These are phyloP conservation scores for Cladochytrium tenue DNA, from an alignment of 371 early-diverging fungal genomes.

Conservation along the genomic window DNA sequence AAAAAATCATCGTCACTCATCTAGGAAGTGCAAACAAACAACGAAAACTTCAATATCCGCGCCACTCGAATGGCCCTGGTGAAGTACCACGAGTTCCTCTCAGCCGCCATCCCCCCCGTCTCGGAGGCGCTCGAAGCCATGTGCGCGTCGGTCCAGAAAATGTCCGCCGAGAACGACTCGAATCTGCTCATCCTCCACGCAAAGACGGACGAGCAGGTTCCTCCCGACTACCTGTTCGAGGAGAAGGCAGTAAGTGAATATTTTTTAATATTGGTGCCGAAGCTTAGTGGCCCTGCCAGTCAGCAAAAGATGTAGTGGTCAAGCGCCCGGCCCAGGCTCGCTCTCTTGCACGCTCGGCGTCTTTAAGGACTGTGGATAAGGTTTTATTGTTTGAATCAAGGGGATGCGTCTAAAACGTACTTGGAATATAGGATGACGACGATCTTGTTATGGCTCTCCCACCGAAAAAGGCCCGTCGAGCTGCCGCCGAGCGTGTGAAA, in stretches of 20 bases:
- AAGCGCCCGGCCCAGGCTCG: slow-evolving; percentile 8
- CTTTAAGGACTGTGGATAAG: slow-evolving; percentile 5
- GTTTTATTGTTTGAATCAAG: background rate
- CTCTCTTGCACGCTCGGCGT: slow-evolving; percentile 4
- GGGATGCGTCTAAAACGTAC: too few relatives aligned
- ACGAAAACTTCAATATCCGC: slow-evolving; percentile 34
- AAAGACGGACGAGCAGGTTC: slow-evolving; percentile 20
- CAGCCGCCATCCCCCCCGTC: slow-evolving; percentile 17
- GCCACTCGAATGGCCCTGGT: slow-evolving; percentile 25
- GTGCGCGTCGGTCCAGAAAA: slow-evolving; percentile 23
- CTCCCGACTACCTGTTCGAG: slow-evolving; percentile 42
- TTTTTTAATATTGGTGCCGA: background rate
- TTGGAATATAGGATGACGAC: slow-evolving; percentile 16
- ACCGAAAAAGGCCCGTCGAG: slow-evolving; percentile 33
- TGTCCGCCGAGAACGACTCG: slow-evolving; percentile 32
- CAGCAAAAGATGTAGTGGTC: slow-evolving; percentile 15
- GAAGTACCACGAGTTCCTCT: slow-evolving; percentile 30
- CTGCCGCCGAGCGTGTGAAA: slow-evolving; percentile 41
- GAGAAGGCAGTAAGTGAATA: slow-evolving; percentile 28
- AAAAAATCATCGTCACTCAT: background rate
- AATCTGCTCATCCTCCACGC: slow-evolving; percentile 30
- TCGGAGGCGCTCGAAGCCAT: slow-evolving; percentile 22
- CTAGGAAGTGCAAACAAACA: slow-evolving; percentile 36
- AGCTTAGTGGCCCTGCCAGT: background rate
- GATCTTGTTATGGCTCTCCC: slow-evolving; percentile 36